A percentile compares a stretch with the other conserved stretches of the same genome.
Conservation (phyloP, 345 rosid genomes). For the Melaleuca quinquenervia region DNA sequence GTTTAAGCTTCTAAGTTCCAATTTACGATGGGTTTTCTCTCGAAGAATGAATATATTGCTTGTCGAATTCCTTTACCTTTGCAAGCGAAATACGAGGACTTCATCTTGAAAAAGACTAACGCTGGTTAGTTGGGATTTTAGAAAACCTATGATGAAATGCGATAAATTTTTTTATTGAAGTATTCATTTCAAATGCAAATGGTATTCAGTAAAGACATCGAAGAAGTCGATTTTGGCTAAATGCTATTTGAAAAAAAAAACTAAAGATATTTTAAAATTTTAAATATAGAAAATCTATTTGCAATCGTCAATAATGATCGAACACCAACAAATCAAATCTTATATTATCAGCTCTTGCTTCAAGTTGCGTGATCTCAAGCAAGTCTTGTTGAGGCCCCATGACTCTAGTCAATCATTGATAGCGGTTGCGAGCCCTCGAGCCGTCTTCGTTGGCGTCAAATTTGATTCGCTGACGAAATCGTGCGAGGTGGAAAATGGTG, state of each 20-base stretch:
- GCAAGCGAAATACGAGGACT: background rate
- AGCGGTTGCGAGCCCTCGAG: background rate
- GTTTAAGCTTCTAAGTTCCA: background rate
- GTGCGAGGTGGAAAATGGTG: background rate
- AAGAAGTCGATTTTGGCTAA: background rate
- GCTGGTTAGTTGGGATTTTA: background rate
- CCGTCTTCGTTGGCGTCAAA: background rate
- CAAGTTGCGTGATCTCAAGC: background rate
- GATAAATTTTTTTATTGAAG: background rate
- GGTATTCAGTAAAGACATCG: background rate
- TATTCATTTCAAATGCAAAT: background rate
- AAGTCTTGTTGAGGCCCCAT: background rate
- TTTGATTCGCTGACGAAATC: accelerated
- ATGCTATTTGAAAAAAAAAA: background rate
- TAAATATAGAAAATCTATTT: too few species aligned
- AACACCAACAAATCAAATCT: background rate
- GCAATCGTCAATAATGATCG: accelerated
- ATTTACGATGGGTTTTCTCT: background rate
- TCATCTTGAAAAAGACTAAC: background rate
- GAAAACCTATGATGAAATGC: background rate
- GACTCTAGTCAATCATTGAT: too few species aligned
- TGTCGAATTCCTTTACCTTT: background rate
- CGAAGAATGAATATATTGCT: background rate
- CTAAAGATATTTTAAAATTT: too few species aligned
- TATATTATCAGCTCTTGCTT: too few species aligned